Percentiles rank a stretch among this genome's conserved stretches.
Evolutionary conservation across 2,329 filamentous ascomycete genomes (phyloP).

Genomic region (Talaromyces sp.): DNA sequence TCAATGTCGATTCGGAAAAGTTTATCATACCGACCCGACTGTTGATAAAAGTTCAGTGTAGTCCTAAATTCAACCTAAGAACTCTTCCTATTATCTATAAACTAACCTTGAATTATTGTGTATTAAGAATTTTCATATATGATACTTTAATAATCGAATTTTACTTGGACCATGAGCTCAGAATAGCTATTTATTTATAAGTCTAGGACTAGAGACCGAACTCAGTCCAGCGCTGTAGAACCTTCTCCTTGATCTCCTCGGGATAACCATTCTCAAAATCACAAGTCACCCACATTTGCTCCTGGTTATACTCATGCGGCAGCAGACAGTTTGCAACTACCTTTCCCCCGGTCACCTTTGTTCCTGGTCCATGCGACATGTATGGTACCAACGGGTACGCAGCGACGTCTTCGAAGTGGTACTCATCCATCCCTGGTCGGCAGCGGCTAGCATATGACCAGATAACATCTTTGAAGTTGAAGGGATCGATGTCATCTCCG

Average conservation of each 20-base stretch:
- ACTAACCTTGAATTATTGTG: too few species aligned
- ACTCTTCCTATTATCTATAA: too few species aligned
- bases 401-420: conserved; percentile 41
- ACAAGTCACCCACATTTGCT: conserved; percentile 27
- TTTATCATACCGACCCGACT: too few species aligned
- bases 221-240: conserved; percentile 20
- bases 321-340: conserved; percentile 44
- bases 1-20: too few species aligned
- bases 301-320: conserved; percentile 39
- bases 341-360: conserved; percentile 38
- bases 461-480: conserved; percentile 43
- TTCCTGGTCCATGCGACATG: conserved; percentile 40
- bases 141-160: too few species aligned
- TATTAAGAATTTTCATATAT: too few species aligned
- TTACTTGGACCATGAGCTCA: too few species aligned
- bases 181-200: too few species aligned
- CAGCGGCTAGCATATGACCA: conserved; percentile 49
- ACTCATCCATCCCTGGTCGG: conserved; percentile 42
- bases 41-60: too few species aligned
- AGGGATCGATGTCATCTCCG: conserved; percentile 49
- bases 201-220: too few species aligned
- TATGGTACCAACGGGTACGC: conserved; percentile 47
- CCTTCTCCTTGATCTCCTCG: conserved; percentile 36
- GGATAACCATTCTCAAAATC: conserved; percentile 37
- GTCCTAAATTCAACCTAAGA: too few species aligned